Evolutionary conservation across 768 basidiomycete genomes (phyloP).

Genomic region (Podaxis sp.): DNA sequence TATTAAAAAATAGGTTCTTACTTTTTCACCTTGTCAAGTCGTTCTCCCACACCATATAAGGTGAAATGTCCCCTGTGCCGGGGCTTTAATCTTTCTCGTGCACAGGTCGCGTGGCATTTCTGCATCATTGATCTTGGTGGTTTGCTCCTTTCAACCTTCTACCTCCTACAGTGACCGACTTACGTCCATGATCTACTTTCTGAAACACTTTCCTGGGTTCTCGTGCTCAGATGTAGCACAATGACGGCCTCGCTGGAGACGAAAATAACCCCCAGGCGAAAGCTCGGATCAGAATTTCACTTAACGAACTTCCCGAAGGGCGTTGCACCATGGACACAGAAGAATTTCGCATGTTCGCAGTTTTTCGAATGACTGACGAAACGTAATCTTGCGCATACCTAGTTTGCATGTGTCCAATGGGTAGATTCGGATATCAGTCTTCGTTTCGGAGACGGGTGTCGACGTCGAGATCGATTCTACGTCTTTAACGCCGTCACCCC

Average conservation of each 20-base stretch:
- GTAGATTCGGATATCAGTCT: neutral
- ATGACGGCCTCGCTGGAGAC: neutral
- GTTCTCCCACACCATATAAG: neutral
- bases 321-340: neutral
- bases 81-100: constrained; percentile 3
- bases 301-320: neutral
- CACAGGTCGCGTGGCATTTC: neutral
- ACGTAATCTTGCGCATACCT: neutral
- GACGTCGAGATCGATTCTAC: neutral
- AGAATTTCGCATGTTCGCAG: neutral
- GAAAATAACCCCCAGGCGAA: neutral
- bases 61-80: neutral
- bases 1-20: neutral
- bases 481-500: neutral
- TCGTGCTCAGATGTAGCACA: neutral
- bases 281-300: neutral
- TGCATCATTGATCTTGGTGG: neutral
- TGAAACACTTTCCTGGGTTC: neutral
- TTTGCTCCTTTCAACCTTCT: neutral
- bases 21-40: neutral
- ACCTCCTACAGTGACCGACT: neutral
- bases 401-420: neutral
- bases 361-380: neutral
- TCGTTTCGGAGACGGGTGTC: neutral
- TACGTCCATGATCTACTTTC: neutral